phyloP scores from a whole-genome alignment of 106 monocot species.

The Xerophyta viscosa region DNA sequence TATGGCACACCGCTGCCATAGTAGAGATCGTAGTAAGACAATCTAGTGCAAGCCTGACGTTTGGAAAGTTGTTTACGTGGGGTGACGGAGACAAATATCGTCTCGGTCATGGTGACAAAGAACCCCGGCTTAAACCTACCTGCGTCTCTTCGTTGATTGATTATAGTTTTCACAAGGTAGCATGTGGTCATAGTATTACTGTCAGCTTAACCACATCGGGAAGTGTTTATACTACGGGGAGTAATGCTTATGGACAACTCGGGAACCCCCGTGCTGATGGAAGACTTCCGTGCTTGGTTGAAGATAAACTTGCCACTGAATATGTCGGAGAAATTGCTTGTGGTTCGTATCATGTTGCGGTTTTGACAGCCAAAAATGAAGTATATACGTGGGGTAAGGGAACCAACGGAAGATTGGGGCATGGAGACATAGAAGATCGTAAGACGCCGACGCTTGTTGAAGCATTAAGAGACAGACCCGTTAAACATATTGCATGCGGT shows the following conservation, averaged over 20 bases:
- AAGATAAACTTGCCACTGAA: constrained; percentile 64
- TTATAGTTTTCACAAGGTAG: constrained; percentile 77
- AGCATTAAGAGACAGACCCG: constrained; percentile 76
- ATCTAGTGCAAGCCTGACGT: constrained; percentile 52
- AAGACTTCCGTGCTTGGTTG: constrained; percentile 71
- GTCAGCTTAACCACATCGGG: constrained; percentile 81
- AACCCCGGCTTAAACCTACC: constrained; percentile 74
- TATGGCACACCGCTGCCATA: constrained; percentile 92
- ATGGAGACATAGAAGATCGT: constrained; percentile 86
- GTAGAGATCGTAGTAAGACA: constrained; percentile 86
- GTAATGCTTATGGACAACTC: constrained; percentile 89
- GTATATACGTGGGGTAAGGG: constrained; percentile 95
- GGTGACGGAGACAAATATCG: constrained; percentile 96
- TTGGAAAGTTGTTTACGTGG: constrained; percentile 94
- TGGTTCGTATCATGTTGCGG: constrained; percentile 86
- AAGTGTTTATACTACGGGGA: constrained; percentile 69
- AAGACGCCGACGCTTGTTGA: constrained; percentile 84
- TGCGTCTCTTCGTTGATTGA: constrained; percentile 91
- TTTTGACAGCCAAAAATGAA: constrained; percentile 61
- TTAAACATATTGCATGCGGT: constrained; percentile 79
- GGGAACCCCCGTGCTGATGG: constrained; percentile 83
- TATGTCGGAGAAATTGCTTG: constrained; percentile 66
- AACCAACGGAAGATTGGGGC: constrained; percentile 88
- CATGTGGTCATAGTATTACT: constrained; percentile 87
- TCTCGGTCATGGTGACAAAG: constrained; percentile 87